These are phyloP conservation scores for Yamadazyma laniorum DNA, from an alignment of 805 yeast species.

Conservation along the genomic window DNA sequence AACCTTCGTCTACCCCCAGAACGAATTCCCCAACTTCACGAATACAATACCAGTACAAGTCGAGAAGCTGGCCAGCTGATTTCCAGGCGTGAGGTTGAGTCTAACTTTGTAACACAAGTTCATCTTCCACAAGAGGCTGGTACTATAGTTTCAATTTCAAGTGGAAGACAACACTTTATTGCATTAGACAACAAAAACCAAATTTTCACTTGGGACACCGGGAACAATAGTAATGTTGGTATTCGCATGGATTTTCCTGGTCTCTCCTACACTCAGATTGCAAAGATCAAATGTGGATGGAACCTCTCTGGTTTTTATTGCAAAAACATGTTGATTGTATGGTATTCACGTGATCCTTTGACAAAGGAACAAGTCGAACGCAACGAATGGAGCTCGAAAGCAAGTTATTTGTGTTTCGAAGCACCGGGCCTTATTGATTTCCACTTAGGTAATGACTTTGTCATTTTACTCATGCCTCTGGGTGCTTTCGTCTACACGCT, in stretches of 20 bases:
- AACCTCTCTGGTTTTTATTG: slow-evolving; percentile 51
- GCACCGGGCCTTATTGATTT: slow-evolving; percentile 54
- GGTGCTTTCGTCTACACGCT: slow-evolving; percentile 6
- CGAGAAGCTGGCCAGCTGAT: background rate
- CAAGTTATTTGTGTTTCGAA: slow-evolving; percentile 30
- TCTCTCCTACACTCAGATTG: background rate
- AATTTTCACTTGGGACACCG: slow-evolving; percentile 65
- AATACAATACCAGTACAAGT: background rate
- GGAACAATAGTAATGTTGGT: slow-evolving; percentile 33
- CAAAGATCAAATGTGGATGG: slow-evolving; percentile 67
- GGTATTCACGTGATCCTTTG: slow-evolving; percentile 42
- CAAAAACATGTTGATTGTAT: slow-evolving; percentile 54
- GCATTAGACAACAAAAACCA: slow-evolving; percentile 51
- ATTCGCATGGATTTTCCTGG: slow-evolving; percentile 41
- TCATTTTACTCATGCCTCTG: slow-evolving; percentile 20
- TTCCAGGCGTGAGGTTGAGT: slow-evolving; percentile 12
- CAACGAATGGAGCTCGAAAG: slow-evolving; percentile 22
- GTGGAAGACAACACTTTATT: slow-evolving; percentile 65
- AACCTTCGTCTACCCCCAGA: slow-evolving; percentile 25
- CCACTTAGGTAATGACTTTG: slow-evolving; percentile 49
- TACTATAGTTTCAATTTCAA: slow-evolving; percentile 48
- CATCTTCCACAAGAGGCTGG: slow-evolving; percentile 17
- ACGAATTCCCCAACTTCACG: slow-evolving; percentile 12
- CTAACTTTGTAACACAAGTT: slow-evolving; percentile 25
- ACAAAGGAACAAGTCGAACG: slow-evolving; percentile 19